These are phyloP conservation scores for Patellifolia procumbens DNA, from an alignment of 179 eudicot species.

Conservation along the genomic window DNA sequence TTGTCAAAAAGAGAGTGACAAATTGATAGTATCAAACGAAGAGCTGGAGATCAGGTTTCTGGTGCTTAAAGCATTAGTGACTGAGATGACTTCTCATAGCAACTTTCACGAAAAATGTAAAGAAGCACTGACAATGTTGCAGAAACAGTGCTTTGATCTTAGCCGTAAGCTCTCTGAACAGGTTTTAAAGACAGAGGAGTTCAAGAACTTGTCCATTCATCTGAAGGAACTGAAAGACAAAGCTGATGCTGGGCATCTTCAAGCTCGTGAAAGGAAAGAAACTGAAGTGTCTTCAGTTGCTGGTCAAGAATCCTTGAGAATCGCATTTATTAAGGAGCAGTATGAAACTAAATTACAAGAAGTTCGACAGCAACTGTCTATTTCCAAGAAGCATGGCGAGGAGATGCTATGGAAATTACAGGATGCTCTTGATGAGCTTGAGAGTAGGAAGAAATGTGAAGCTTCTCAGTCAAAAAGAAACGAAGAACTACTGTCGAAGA, in stretches of 20 bases:
- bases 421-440: slow-evolving; percentile 79
- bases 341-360: slow-evolving; percentile 84
- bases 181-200: slow-evolving; percentile 79
- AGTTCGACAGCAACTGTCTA: slow-evolving; percentile 64
- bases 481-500: slow-evolving; percentile 63
- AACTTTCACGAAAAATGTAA: slow-evolving; percentile 32
- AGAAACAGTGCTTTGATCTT: slow-evolving; percentile 53
- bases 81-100: slow-evolving; percentile 40
- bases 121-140: slow-evolving; percentile 46
- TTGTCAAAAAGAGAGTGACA: slow-evolving; percentile 53
- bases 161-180: slow-evolving; percentile 69
- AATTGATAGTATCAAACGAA: slow-evolving; percentile 46
- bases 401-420: slow-evolving; percentile 90
- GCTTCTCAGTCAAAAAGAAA: slow-evolving; percentile 63
- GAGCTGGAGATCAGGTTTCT: slow-evolving; percentile 55
- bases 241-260: slow-evolving; percentile 63
- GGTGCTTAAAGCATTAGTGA: slow-evolving; percentile 54
- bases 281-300: slow-evolving; percentile 50
- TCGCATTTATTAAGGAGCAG: slow-evolving; percentile 91
- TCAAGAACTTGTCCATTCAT: slow-evolving; percentile 83
- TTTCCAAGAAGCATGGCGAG: slow-evolving; percentile 86
- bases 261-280: slow-evolving; percentile 57
- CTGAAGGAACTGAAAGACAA: slow-evolving; percentile 88
- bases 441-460: slow-evolving; percentile 72
- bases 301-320: slow-evolving; percentile 76